Evolutionary conservation across 805 yeast species (phyloP).

Genomic region (Saccharomycopsis sp.): DNA sequence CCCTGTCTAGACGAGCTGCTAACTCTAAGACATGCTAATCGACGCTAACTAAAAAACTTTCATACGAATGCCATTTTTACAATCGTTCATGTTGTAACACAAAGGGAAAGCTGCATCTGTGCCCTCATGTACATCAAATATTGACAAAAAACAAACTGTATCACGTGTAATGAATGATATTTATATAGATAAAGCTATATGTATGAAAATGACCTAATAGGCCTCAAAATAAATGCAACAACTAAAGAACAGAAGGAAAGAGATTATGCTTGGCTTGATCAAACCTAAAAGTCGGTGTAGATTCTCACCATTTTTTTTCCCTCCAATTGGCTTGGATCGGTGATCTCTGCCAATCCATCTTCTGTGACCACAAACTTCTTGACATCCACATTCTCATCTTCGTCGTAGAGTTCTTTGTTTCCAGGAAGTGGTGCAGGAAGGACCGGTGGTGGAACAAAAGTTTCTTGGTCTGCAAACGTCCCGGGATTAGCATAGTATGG

Average conservation of each 20-base stretch:
- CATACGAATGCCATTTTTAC: too few species aligned
- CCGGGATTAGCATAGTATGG: not conserved
- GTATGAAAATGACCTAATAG: not conserved
- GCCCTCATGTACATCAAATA: not conserved
- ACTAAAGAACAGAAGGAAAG: not conserved
- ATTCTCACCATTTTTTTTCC: conserved; percentile 13
- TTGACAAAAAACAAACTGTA: not conserved
- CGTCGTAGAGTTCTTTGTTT: not conserved
- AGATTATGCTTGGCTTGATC: too few species aligned
- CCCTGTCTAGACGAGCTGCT: not conserved
- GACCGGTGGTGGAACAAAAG: not conserved
- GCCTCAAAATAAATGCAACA: not conserved
- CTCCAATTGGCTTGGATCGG: conserved; percentile 5
- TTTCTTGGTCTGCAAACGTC: not conserved
- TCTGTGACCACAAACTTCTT: conserved; percentile 19
- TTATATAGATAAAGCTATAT: not conserved
- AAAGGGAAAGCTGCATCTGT: not conserved
- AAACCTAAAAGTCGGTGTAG: conserved; percentile 8
- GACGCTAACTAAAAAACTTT: too few species aligned
- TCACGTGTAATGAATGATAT: not conserved
- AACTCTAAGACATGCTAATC: too few species aligned
- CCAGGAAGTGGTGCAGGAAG: conserved; percentile 1
- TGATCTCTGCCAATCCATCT: conserved; percentile 15
- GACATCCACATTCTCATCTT: not conserved
- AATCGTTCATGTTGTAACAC: not conserved